Percentiles rank a stretch among this genome's conserved stretches.
phyloP scores from a whole-genome alignment of 768 basidiomycete species.

The Boletellus emodensis region DNA sequence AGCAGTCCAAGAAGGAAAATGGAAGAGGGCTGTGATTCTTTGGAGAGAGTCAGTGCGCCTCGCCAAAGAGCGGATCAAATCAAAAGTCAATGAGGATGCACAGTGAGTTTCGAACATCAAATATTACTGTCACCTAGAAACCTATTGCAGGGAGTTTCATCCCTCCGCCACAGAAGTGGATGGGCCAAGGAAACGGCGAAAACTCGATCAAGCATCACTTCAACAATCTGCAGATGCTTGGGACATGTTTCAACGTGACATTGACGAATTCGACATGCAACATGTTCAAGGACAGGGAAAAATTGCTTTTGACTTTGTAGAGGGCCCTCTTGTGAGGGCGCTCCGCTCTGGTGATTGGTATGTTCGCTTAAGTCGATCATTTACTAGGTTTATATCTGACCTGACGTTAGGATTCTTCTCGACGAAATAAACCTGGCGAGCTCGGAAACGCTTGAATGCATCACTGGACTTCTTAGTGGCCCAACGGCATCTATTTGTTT shows the following conservation, averaged over 20 bases:
- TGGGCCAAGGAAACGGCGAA: constrained; percentile 67
- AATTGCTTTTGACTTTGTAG: constrained; percentile 92
- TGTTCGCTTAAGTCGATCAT: constrained; percentile 24
- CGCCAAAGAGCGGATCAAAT: constrained; percentile 60
- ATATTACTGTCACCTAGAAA: background rate
- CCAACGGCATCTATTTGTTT: constrained; percentile 86
- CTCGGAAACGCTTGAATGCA: constrained; percentile 89
- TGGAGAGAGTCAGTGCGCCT: constrained; percentile 77
- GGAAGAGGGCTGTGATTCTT: constrained; percentile 77
- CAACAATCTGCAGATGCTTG: constrained; percentile 53
- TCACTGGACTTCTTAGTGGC: constrained; percentile 83
- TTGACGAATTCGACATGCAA: constrained; percentile 81
- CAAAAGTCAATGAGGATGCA: constrained; percentile 28
- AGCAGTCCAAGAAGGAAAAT: constrained; percentile 77
- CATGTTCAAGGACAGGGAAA: constrained; percentile 86
- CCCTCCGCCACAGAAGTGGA: constrained; percentile 37
- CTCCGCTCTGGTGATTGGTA: constrained; percentile 88
- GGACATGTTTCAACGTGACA: constrained; percentile 61
- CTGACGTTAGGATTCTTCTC: constrained; percentile 69
- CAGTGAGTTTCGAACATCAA: constrained; percentile 16
- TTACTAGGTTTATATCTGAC: constrained; percentile 1
- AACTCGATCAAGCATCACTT: constrained; percentile 44
- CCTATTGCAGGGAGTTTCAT: constrained; percentile 5
- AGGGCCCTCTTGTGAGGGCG: constrained; percentile 93
- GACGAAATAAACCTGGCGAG: constrained; percentile 97